Conservation (phyloP, 371 early-diverging fungal species). For the Caulochytrium protostelioides region DNA sequence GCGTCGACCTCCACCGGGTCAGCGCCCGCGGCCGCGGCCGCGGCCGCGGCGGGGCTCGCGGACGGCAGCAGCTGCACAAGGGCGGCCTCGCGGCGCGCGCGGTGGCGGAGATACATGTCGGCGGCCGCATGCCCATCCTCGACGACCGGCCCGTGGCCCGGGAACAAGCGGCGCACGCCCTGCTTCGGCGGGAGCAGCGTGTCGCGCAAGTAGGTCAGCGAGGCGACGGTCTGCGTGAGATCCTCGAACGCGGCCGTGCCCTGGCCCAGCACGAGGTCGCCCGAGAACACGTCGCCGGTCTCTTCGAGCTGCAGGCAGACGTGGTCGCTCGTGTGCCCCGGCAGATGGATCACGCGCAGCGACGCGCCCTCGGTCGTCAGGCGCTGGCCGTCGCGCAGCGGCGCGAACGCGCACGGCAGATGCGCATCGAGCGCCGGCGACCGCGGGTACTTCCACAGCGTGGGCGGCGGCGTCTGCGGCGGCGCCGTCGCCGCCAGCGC, state of each 20-base stretch:
- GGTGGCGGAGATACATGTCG: constrained; percentile 49
- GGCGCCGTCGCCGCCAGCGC: background rate
- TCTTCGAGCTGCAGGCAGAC: constrained; percentile 45
- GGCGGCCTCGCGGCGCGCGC: constrained; percentile 44
- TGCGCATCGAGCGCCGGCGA: constrained; percentile 13
- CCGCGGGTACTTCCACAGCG: constrained; percentile 8
- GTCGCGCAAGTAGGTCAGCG: constrained; percentile 25
- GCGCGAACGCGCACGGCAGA: constrained; percentile 7
- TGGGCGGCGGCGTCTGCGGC: background rate
- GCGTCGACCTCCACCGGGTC: no score
- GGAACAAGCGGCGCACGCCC: constrained; percentile 23
- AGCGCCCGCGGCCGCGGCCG: no score
- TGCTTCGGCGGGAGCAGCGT: constrained; percentile 7
- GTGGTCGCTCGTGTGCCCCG: constrained; percentile 69
- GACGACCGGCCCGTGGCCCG: constrained; percentile 60
- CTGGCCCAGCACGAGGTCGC: constrained; percentile 66
- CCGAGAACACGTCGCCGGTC: constrained; percentile 49
- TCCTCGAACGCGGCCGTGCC: constrained; percentile 61
- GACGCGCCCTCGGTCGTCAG: constrained; percentile 37
- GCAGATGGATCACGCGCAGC: constrained; percentile 43
- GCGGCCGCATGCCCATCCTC: constrained; percentile 32
- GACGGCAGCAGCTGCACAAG: no score
- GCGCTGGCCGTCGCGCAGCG: constrained; percentile 25
- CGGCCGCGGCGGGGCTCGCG: no score
- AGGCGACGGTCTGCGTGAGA: constrained; percentile 38